Evolutionary conservation across 768 basidiomycete genomes (phyloP).

Genomic region (Strobilomyces echinocephalus): DNA sequence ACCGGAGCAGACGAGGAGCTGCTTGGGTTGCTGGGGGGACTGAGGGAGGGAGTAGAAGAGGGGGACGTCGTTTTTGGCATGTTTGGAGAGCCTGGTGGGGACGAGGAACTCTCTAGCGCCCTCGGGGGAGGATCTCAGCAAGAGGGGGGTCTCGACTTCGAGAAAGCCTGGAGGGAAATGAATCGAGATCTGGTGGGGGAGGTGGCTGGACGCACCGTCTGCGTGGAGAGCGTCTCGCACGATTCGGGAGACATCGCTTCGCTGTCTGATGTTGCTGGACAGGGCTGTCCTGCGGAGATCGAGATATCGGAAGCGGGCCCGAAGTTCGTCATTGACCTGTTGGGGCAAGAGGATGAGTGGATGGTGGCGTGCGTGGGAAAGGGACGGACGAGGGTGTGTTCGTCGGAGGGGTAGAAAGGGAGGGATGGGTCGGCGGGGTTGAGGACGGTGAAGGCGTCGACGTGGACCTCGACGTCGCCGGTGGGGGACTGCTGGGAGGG

Average conservation of each 20-base stretch:
- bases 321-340: conserved; percentile 81
- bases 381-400: conserved; percentile 63
- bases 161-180: conserved; percentile 59
- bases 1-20: conserved; percentile 86
- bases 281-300: conserved; percentile 78
- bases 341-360: neutral
- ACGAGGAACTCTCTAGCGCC: conserved; percentile 93
- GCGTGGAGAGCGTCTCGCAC: conserved; percentile 70
- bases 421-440: conserved; percentile 69
- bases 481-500: conserved; percentile 44
- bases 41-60: conserved; percentile 88
- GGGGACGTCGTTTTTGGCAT: conserved; percentile 24
- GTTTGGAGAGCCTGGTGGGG: conserved; percentile 52
- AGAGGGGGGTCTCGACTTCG: conserved; percentile 90
- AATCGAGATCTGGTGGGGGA: conserved; percentile 5
- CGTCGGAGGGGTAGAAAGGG: conserved; percentile 83
- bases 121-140: conserved; percentile 89
- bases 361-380: neutral
- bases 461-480: conserved; percentile 77
- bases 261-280: conserved; percentile 72
- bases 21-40: conserved; percentile 95
- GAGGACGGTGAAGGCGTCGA: conserved; percentile 65
- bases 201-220: conserved; percentile 46
- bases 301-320: conserved; percentile 81
- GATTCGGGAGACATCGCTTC: conserved; percentile 77